Evolutionary conservation across 2,329 filamentous ascomycete species (phyloP).

Genomic region (Cytospora piceae): DNA sequence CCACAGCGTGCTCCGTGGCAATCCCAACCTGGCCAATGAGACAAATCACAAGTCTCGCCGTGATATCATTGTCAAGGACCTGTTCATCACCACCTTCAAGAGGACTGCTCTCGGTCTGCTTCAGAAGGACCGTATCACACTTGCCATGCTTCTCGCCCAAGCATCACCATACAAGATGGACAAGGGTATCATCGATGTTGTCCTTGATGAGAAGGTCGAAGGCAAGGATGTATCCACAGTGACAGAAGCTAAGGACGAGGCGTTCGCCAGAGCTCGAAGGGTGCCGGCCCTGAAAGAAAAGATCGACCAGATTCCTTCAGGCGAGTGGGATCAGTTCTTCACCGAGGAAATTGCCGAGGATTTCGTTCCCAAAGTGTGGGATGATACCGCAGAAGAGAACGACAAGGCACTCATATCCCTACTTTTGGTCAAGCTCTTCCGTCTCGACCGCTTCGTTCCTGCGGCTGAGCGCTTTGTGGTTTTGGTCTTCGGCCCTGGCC

Average conservation of each 20-base stretch:
- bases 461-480: slow-evolving; percentile 88
- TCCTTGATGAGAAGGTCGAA: slow-evolving; percentile 77
- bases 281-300: slow-evolving; percentile 74
- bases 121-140: slow-evolving; percentile 90
- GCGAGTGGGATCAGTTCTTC: slow-evolving; percentile 81
- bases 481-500: slow-evolving; percentile 78
- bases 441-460: slow-evolving; percentile 93
- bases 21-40: slow-evolving; percentile 71
- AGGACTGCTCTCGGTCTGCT: slow-evolving; percentile 90
- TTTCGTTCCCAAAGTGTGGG: slow-evolving; percentile 77
- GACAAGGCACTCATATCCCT: slow-evolving; percentile 83
- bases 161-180: slow-evolving; percentile 97
- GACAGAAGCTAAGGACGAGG: slow-evolving; percentile 65
- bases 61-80: slow-evolving; percentile 86
- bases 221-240: slow-evolving; percentile 80
- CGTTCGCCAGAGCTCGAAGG: slow-evolving; percentile 69
- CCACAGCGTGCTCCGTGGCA: slow-evolving; percentile 83
- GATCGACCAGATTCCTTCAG: slow-evolving; percentile 63
- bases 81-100: slow-evolving; percentile 90
- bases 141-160: slow-evolving; percentile 93
- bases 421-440: slow-evolving; percentile 89
- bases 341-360: slow-evolving; percentile 85
- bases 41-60: slow-evolving; percentile 78
- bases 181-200: slow-evolving; percentile 80
- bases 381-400: slow-evolving; percentile 62